These are phyloP conservation scores for Carex littledalei DNA, from an alignment of 176 grass and related monocot species.

Conservation along the genomic window DNA sequence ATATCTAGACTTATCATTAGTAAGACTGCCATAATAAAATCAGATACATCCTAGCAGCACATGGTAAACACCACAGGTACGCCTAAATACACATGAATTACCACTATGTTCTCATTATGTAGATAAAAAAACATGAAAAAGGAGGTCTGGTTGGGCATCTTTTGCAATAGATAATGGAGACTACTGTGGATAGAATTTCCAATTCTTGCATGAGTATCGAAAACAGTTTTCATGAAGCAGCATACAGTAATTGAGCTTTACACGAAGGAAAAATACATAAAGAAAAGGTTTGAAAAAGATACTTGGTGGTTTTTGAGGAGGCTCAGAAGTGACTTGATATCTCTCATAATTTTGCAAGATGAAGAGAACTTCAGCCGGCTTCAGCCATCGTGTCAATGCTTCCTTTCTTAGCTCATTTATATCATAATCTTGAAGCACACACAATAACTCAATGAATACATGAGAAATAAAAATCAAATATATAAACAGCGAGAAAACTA, in stretches of 20 bases:
- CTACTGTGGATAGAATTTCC: background rate
- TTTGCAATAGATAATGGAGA: background rate
- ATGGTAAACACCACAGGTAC: background rate
- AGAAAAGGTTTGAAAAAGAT: slow-evolving; percentile 11
- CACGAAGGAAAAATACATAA: slow-evolving; percentile 3
- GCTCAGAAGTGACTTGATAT: slow-evolving; percentile 47
- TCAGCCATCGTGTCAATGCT: slow-evolving; percentile 77
- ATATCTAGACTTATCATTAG: background rate
- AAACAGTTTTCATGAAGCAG: background rate
- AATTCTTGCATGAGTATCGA: background rate
- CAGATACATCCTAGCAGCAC: background rate
- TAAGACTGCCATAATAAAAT: background rate
- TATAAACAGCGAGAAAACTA: background rate
- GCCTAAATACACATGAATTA: background rate
- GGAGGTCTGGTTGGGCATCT: background rate
- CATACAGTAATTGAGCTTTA: background rate
- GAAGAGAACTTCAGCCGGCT: slow-evolving; percentile 78
- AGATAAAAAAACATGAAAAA: background rate
- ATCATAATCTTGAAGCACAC: slow-evolving; percentile 56
- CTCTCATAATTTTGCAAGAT: slow-evolving; percentile 83
- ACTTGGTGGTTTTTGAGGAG: slow-evolving; percentile 73
- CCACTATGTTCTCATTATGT: background rate
- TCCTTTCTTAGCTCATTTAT: slow-evolving; percentile 66
- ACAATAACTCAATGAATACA: background rate
- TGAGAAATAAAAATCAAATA: background rate